Conservation (phyloP, 768 basidiomycete species). For the Suillus luteus region DNA sequence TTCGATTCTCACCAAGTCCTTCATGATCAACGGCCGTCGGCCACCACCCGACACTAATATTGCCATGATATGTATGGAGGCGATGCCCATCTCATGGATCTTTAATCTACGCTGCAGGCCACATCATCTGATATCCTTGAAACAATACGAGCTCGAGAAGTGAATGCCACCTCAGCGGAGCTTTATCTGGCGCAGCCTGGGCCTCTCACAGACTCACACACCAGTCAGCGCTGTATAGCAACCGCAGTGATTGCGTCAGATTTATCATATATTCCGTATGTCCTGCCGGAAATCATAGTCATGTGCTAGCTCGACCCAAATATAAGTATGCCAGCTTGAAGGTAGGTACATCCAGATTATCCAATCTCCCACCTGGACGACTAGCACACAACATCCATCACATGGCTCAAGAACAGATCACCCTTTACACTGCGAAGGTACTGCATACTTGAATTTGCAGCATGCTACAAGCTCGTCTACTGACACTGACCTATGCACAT, state of each 20-base stretch:
- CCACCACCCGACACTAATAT: too few species aligned
- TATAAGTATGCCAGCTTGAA: neutral
- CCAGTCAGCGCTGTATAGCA: slow-evolving; percentile 2
- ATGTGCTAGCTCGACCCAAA: neutral
- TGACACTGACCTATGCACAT: slow-evolving; percentile 7
- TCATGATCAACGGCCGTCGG: too few species aligned
- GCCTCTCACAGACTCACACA: too few species aligned
- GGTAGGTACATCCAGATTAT: neutral
- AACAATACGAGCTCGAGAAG: neutral
- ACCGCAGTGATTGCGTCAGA: neutral
- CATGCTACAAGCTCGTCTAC: neutral
- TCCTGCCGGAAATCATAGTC: neutral
- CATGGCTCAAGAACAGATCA: slow-evolving; percentile 32
- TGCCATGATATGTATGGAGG: too few species aligned
- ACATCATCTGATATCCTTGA: neutral
- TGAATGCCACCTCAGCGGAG: neutral
- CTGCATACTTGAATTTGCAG: neutral
- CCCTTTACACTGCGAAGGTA: slow-evolving; percentile 52
- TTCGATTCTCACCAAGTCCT: too few species aligned
- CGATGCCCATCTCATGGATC: too few species aligned
- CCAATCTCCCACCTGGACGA: neutral
- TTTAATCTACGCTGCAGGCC: neutral
- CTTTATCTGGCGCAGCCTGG: too few species aligned
- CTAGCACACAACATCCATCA: neutral
- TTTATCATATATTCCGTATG: neutral